Percentiles rank a stretch among this genome's conserved stretches.
Evolutionary conservation across 2,329 filamentous ascomycete species (phyloP).

Genomic region (Pseudopithomyces maydicus): DNA sequence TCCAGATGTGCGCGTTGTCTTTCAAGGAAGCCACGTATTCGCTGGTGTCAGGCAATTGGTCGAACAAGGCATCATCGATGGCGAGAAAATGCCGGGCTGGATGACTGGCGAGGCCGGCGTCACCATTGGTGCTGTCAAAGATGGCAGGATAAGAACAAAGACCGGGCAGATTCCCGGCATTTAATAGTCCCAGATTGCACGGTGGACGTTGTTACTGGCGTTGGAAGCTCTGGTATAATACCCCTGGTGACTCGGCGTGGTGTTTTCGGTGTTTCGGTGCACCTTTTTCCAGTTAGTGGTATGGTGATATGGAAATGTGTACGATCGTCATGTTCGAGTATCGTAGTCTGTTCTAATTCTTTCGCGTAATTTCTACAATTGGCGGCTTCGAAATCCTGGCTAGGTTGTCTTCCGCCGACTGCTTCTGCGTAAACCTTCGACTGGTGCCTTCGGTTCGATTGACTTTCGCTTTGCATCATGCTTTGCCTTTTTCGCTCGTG

Average conservation of each 20-base stretch:
- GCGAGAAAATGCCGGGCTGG: slow-evolving; percentile 82
- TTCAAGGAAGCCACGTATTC: slow-evolving; percentile 80
- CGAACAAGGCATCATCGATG: slow-evolving; percentile 75
- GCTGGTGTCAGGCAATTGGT: slow-evolving; percentile 78
- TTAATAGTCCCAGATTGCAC: slow-evolving; percentile 10
- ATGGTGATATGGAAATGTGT: neutral
- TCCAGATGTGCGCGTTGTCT: slow-evolving; percentile 68
- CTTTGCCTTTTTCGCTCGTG: slow-evolving; percentile 9
- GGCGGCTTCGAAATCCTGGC: no score
- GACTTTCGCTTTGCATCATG: slow-evolving; percentile 32
- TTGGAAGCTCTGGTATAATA: slow-evolving; percentile 1
- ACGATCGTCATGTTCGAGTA: neutral
- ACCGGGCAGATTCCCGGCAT: slow-evolving; percentile 30
- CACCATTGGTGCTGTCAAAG: slow-evolving; percentile 70
- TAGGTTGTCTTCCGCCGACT: slow-evolving; percentile 22
- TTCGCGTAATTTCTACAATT: neutral
- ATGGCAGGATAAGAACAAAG: slow-evolving; percentile 62
- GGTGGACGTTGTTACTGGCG: neutral
- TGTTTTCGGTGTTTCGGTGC: slow-evolving; percentile 3
- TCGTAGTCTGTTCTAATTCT: neutral
- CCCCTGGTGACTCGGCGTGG: slow-evolving; percentile 2
- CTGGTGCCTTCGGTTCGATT: slow-evolving; percentile 11
- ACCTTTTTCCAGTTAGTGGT: neutral
- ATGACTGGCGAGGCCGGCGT: slow-evolving; percentile 87
- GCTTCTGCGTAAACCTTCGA: slow-evolving; percentile 32